Percentiles rank a stretch among this genome's conserved stretches.
Conservation (phyloP, 2,329 filamentous ascomycete species). For the Verticillium isaacii region DNA sequence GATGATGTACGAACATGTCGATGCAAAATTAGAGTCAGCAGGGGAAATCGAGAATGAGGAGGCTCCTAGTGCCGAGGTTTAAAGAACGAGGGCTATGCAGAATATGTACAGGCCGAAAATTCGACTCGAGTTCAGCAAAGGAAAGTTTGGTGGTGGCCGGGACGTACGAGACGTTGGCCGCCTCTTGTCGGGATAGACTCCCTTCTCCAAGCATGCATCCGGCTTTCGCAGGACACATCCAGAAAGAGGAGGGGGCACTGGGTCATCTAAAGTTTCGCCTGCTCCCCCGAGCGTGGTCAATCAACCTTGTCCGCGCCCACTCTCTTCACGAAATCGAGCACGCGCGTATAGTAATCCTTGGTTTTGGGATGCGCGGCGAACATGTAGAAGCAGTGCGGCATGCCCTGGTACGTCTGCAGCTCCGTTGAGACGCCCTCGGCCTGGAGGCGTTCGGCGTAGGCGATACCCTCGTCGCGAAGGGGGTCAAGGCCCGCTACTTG, state of each 20-base stretch:
- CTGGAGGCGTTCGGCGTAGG: slow-evolving; percentile 28
- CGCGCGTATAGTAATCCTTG: slow-evolving; percentile 13
- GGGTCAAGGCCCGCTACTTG: slow-evolving; percentile 27
- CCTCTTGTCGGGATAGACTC: not conserved
- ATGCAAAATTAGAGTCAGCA: not conserved
- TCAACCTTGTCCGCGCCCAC: not conserved
- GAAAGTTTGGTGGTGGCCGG: too few species aligned
- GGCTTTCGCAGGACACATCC: not conserved
- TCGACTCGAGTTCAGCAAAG: not conserved
- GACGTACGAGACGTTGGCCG: not conserved
- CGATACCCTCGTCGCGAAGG: slow-evolving; percentile 32
- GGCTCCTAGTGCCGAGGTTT: not conserved
- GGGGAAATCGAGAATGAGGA: not conserved
- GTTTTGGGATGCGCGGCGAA: slow-evolving; percentile 12
- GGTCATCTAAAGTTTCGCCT: not conserved
- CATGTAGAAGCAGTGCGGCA: slow-evolving; percentile 29
- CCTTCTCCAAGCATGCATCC: not conserved
- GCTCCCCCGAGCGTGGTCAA: not conserved
- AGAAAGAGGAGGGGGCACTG: not conserved
- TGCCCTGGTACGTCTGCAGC: slow-evolving; percentile 24
- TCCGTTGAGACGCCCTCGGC: slow-evolving; percentile 25
- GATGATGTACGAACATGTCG: slow-evolving; percentile 36
- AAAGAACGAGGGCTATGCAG: not conserved
- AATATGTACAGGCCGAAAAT: not conserved
- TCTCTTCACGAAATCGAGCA: slow-evolving; percentile 13